Conservation (phyloP, 257 asterid genomes). For the Lycium barbarum region DNA sequence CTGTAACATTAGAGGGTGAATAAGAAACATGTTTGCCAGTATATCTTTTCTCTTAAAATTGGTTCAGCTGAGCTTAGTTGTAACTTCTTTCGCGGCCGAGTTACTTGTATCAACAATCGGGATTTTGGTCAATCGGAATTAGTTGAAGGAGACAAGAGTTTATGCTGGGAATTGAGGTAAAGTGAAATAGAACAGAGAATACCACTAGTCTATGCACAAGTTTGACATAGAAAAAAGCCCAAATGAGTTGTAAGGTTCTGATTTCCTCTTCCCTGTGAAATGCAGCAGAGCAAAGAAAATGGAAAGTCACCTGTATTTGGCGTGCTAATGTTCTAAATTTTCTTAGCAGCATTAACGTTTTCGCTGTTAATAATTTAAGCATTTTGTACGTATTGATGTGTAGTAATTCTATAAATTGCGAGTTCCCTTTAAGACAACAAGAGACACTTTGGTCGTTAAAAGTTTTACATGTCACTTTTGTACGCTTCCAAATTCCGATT, state of each 20-base stretch:
- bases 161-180: neutral
- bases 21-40: slow-evolving; percentile 27
- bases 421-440: too few relatives aligned
- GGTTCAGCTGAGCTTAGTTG: neutral
- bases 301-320: neutral
- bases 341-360: too few relatives aligned
- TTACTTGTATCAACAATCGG: neutral
- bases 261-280: neutral
- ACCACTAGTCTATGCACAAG: neutral
- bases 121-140: neutral
- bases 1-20: slow-evolving; percentile 36
- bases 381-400: neutral
- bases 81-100: neutral
- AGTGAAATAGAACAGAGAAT: neutral
- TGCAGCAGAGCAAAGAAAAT: neutral
- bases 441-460: too few relatives aligned
- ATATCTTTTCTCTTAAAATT: neutral
- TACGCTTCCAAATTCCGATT: too few relatives aligned
- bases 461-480: too few relatives aligned
- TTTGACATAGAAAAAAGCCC: neutral
- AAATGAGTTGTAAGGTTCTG: neutral
- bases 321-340: too few relatives aligned
- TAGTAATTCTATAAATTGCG: too few relatives aligned
- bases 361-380: neutral
- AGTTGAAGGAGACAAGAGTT: neutral